Percentiles rank a stretch among this genome's conserved stretches.
Conservation (phyloP, 1,284 basidiomycete genomes). For the Malassezia equina region DNA sequence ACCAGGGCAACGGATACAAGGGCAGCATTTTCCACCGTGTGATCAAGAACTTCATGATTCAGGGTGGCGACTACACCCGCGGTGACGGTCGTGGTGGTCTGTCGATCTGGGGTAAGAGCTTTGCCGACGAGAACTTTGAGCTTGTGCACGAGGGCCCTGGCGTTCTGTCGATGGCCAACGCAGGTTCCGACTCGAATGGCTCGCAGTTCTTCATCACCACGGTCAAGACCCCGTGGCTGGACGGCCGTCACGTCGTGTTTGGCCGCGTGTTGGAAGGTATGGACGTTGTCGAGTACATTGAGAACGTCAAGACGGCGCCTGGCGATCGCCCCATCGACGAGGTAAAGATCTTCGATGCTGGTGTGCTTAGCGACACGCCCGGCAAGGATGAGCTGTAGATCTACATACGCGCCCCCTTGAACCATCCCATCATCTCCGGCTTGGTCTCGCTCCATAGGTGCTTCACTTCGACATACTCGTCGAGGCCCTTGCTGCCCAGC, state of each 20-base stretch:
- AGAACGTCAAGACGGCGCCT: conserved; percentile 31
- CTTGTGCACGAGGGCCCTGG: conserved; percentile 39
- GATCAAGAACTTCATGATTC: conserved; percentile 59
- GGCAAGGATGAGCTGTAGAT: conserved; percentile 39
- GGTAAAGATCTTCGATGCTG: conserved; percentile 34
- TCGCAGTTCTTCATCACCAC: conserved; percentile 47
- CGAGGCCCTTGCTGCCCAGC: conserved; percentile 40
- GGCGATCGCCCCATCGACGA: conserved; percentile 33
- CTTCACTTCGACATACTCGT: conserved; percentile 45
- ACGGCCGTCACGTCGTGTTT: conserved; percentile 40
- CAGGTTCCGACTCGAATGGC: conserved; percentile 51
- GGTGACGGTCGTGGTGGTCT: conserved; percentile 45
- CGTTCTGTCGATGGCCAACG: conserved; percentile 35
- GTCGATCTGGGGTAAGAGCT: conserved; percentile 39
- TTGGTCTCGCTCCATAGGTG: conserved; percentile 41
- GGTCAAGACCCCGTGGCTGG: conserved; percentile 40
- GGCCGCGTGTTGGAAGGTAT: conserved; percentile 38
- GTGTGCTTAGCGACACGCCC: conserved; percentile 30
- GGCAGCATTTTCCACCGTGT: conserved; percentile 57
- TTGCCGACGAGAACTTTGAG: conserved; percentile 38
- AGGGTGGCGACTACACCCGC: conserved; percentile 45
- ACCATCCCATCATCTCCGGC: conserved; percentile 36
- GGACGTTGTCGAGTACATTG: conserved; percentile 40
- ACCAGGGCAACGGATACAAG: conserved; percentile 65
- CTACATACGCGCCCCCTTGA: conserved; percentile 29